Base-by-base conservation (phyloP, 2,329 filamentous ascomycete species). In the Aspergillus ruber region DNA sequence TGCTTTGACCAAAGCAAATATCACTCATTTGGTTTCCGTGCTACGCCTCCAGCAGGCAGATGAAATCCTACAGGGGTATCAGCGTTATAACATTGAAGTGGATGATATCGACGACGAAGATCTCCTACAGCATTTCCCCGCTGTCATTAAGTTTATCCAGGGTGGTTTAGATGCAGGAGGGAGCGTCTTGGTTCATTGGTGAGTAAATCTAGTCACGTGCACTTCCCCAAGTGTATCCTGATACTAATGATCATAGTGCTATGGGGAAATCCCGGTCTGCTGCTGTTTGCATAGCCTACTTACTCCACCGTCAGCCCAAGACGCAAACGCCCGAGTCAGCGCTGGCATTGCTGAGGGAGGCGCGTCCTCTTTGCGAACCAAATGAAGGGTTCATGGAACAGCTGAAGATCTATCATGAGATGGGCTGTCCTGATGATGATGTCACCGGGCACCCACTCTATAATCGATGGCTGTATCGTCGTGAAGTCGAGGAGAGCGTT, bases 201-300 rank as follows among this genome's bases (percentile, higher is more conserved):
- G 65, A 75, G 82, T 78, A 51, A 46, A 47, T 39, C 47, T 51
- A 47, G 43, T 43, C 49, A 46, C 48, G 50, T 54, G 13, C 1
- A 17, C 6, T 18, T 8, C 12, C 10, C 33, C 8, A 39, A 9
- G 7, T 6, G 18, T 39, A 20, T 18, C 18, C 15, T 21, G 36
- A n/a, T 18, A 39, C 17, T 39, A 12, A 18, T 20, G 9, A 29
- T 12, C 79, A 71, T 44, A 95, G 93, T 77, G 91, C 90, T 18
- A 95, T 95, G 83, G 93, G 93, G 45, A 95, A 94, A 71, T 96
- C 90, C 29, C 87, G 93, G 50, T 97, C 91, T 42, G 87, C 91
- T 56, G 85, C 89, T 27, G 81, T 88, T 55, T 79, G 88, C 46
- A 79, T 94, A 49, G 91, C 93, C 51, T 97, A 90, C 68, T 75